Base-by-base conservation (phyloP, 1,284 basidiomycete species). In the Xerocomus cyaneibrunnescens region DNA sequence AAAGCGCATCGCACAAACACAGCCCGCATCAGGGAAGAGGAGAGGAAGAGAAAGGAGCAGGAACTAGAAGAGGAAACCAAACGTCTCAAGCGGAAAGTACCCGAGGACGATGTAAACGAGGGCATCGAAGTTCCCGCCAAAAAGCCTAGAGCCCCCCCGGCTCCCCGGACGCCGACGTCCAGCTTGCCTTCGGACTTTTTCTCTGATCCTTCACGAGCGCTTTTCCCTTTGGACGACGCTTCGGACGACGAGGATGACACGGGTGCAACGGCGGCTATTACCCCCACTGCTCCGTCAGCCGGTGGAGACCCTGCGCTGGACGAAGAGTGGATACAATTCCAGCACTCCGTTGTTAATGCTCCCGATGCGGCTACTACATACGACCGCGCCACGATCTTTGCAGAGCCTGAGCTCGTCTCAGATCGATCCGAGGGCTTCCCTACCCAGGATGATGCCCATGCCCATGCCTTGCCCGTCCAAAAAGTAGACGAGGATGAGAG, bases 101-200 rank as follows among this genome's bases (percentile, higher is more conserved):
- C 67, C 17, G 72, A 74, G 30, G 69, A 68, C n/a, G 52, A 48
- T 16, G 19, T 39, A 8, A 13, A 47, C 43, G 34, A 19, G 2
- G 51, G 42, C 35, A 5, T 25, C 5, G 23, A 25, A 38, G 43
- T 22, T 32, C 17, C 49, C 17, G 3, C 52, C 47, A 77, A 78
- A 59, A 76, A 72, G 56, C 68, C 66, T 14, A 68, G 48, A 35
- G 43, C 47, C 38, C 66, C 67, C 55, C 57, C 72, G 7, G 52
- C 25, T 22, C 40, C 53, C 30, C 53, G 9, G 34, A 8, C 44
- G n/a, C 23, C 57, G 14, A 55, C 55, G 19, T 47, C 60, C 35
- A 48, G 53, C 46, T 80, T 89, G 45, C 89, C 89, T 3, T 64
- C 72, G 2, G 82, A 87, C 67, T 92, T 92, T 74, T 92, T 92